phyloP scores from a whole-genome alignment of 805 yeast genomes.

The Zygoascus flipseniorum region DNA sequence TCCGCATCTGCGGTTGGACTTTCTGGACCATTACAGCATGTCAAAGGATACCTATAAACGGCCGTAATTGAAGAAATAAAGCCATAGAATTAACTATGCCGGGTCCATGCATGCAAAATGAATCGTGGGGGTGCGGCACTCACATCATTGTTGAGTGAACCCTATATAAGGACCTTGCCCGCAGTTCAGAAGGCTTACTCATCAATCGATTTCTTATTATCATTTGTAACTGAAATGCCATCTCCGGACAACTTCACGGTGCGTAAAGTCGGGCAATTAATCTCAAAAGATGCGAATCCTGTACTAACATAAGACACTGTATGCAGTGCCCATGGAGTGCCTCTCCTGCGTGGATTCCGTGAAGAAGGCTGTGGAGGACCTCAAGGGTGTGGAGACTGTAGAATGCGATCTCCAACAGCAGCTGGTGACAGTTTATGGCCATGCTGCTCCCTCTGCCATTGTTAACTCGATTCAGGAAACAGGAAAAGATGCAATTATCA shows the following conservation, averaged over 20 bases:
- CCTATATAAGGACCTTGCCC: too few species aligned
- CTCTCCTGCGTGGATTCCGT: conserved; percentile 60
- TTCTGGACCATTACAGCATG: too few species aligned
- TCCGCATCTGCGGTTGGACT: too few species aligned
- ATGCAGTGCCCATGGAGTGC: conserved; percentile 82
- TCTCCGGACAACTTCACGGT: conserved; percentile 14
- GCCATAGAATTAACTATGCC: too few species aligned
- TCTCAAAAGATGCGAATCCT: background rate
- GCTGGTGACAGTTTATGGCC: conserved; percentile 59
- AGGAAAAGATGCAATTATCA: conserved; percentile 83
- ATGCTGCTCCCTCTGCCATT: conserved; percentile 66
- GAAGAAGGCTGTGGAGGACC: conserved; percentile 39
- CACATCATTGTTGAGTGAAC: too few species aligned
- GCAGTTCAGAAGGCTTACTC: background rate
- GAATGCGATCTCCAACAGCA: conserved; percentile 52
- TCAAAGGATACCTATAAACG: too few species aligned
- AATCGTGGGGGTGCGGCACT: too few species aligned
- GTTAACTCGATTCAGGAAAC: conserved; percentile 58
- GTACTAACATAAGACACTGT: conserved; percentile 44
- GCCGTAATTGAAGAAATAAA: too few species aligned
- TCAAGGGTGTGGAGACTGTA: conserved; percentile 42
- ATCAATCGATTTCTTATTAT: background rate
- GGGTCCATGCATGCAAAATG: too few species aligned
- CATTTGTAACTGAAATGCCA: conserved; percentile 7
- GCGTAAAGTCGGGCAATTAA: background rate